phyloP scores from a whole-genome alignment of 2,329 filamentous ascomycete species.

The Phoma herbarum region DNA sequence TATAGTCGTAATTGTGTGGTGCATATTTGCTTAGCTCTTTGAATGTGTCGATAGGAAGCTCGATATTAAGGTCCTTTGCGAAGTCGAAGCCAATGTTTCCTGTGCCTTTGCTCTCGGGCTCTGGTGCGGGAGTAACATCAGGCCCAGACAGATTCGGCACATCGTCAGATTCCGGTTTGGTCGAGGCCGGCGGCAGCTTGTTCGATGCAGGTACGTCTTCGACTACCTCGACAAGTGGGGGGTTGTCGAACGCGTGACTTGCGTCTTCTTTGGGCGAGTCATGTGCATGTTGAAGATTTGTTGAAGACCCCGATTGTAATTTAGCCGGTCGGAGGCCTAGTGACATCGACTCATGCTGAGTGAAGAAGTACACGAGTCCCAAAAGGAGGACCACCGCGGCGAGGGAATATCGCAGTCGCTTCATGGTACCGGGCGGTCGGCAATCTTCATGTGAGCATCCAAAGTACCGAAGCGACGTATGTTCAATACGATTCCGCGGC shows the following conservation, averaged over 20 bases:
- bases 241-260: not conserved
- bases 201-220: not conserved
- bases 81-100: constrained; percentile 27
- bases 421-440: constrained; percentile 8
- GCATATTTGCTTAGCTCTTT: constrained; percentile 24
- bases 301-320: not conserved
- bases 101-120: constrained; percentile 1
- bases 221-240: not conserved
- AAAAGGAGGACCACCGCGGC: constrained; percentile 12
- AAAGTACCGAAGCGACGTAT: constrained; percentile 6
- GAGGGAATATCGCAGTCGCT: constrained; percentile 11
- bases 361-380: constrained; percentile 15
- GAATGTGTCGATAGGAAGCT: constrained; percentile 31
- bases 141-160: constrained; percentile 2
- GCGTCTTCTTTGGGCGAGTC: constrained; percentile 1
- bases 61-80: constrained; percentile 39
- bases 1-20: constrained; percentile 39
- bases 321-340: constrained; percentile 5
- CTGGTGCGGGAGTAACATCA: not conserved
- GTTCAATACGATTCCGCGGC: not conserved
- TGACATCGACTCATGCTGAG: constrained; percentile 4
- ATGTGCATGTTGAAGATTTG: constrained; percentile 3
- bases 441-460: constrained; percentile 1
- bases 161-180: not conserved
- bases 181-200: not conserved